Conservation (phyloP, 768 basidiomycete species). For the Termitomyces heimii region DNA sequence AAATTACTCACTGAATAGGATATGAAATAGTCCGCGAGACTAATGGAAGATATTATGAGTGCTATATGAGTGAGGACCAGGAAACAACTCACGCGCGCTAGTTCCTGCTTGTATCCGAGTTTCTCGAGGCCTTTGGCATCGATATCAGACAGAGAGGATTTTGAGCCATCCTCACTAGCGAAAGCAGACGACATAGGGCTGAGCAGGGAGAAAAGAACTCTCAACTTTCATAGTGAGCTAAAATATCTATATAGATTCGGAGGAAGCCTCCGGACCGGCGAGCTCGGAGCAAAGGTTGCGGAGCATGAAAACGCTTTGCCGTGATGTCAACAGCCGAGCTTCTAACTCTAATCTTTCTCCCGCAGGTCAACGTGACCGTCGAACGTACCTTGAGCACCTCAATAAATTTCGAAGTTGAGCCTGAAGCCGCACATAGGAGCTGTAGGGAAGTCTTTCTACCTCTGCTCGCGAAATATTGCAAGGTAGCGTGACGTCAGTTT, state of each 20-base stretch:
- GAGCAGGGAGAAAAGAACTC: not conserved
- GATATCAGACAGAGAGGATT: not conserved
- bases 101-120: constrained; percentile 51
- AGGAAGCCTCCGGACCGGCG: not conserved
- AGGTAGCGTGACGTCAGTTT: not conserved
- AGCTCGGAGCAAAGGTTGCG: not conserved
- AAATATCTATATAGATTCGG: not conserved
- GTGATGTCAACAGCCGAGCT: not conserved
- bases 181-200: not conserved
- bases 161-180: not conserved
- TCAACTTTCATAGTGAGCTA: not conserved
- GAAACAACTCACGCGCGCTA: constrained; percentile 34
- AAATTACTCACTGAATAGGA: constrained; percentile 44
- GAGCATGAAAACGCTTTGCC: not conserved
- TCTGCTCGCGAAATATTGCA: not conserved
- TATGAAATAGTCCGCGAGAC: constrained; percentile 46
- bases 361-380: not conserved
- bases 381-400: not conserved
- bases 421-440: not conserved
- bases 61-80: not conserved
- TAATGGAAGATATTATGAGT: constrained; percentile 10
- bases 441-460: not conserved
- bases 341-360: not conserved
- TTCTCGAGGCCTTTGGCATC: constrained; percentile 34
- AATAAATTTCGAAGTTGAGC: too few species aligned